Evolutionary conservation across 2,329 filamentous ascomycete species (phyloP).

Genomic region (Clarireedia homoeocarpa): DNA sequence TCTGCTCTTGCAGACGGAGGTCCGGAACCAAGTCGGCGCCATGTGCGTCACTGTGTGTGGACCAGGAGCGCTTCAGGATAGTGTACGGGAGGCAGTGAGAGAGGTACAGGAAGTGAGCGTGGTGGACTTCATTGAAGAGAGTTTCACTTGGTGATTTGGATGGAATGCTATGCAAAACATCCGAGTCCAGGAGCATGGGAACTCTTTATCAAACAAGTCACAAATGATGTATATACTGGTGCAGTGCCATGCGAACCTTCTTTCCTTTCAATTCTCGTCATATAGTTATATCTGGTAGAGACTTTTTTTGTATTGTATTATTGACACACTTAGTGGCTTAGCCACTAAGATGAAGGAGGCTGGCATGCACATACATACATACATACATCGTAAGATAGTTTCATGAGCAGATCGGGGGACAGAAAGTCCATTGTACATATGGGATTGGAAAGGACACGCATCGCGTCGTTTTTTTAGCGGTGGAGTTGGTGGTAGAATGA

Average conservation of each 20-base stretch:
- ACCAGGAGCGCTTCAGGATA: conserved; percentile 66
- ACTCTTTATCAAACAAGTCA: too few relatives aligned
- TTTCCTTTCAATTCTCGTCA: not conserved
- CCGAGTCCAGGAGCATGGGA: too few relatives aligned
- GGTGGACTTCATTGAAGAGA: conserved; percentile 71
- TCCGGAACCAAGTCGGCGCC: conserved; percentile 73
- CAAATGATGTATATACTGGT: too few relatives aligned
- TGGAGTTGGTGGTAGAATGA: not conserved
- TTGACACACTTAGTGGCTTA: not conserved
- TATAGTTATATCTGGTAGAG: not conserved
- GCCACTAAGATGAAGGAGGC: not conserved
- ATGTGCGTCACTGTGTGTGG: conserved; percentile 83
- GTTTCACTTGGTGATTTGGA: conserved; percentile 46
- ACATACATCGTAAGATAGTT: not conserved
- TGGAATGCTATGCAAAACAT: not conserved
- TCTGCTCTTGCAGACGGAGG: conserved; percentile 73
- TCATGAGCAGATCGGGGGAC: too few relatives aligned
- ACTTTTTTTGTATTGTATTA: not conserved
- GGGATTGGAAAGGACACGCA: not conserved
- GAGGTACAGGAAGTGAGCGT: conserved; percentile 52
- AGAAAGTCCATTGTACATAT: not conserved
- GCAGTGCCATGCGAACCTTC: too few relatives aligned
- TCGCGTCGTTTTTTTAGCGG: not conserved
- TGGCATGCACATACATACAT: not conserved
- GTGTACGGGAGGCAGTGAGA: conserved; percentile 63